Conservation (phyloP, 441 rosid genomes). For the Omphalea diandra region DNA sequence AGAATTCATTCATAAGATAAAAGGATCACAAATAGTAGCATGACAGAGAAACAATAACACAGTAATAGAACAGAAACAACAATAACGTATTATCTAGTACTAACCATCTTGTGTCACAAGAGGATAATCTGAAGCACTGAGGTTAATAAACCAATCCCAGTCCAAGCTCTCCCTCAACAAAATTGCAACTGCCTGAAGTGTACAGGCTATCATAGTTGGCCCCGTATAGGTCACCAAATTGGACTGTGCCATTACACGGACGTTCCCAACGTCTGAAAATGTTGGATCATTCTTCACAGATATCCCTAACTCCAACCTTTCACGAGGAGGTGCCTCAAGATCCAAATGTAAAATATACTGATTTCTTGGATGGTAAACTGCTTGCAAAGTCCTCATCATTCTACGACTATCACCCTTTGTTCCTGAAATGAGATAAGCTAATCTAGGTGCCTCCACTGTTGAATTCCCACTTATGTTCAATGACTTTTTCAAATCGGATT, state of each 20-base stretch:
- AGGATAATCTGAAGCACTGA: slow-evolving; percentile 95
- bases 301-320: slow-evolving; percentile 68
- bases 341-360: slow-evolving; percentile 94
- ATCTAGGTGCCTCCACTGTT: slow-evolving; percentile 58
- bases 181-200: slow-evolving; percentile 89
- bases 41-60: neutral
- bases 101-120: slow-evolving; percentile 94
- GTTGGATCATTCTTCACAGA: slow-evolving; percentile 71
- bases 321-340: slow-evolving; percentile 93
- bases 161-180: slow-evolving; percentile 78
- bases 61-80: neutral
- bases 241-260: slow-evolving; percentile 83
- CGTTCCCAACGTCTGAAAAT: slow-evolving; percentile 76
- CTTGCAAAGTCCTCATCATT: slow-evolving; percentile 95
- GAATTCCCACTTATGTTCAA: slow-evolving; percentile 30
- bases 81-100: slow-evolving; percentile 28
- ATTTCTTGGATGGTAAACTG: slow-evolving; percentile 94
- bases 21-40: neutral
- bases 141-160: slow-evolving; percentile 98
- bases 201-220: slow-evolving; percentile 91
- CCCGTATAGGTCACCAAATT: slow-evolving; percentile 95
- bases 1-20: neutral
- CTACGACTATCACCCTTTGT: slow-evolving; percentile 92
- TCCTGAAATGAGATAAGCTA: slow-evolving; percentile 93
- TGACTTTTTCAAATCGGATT: slow-evolving; percentile 51